Conservation (phyloP, 1,284 basidiomycete species). For the Trametes hirsuta region DNA sequence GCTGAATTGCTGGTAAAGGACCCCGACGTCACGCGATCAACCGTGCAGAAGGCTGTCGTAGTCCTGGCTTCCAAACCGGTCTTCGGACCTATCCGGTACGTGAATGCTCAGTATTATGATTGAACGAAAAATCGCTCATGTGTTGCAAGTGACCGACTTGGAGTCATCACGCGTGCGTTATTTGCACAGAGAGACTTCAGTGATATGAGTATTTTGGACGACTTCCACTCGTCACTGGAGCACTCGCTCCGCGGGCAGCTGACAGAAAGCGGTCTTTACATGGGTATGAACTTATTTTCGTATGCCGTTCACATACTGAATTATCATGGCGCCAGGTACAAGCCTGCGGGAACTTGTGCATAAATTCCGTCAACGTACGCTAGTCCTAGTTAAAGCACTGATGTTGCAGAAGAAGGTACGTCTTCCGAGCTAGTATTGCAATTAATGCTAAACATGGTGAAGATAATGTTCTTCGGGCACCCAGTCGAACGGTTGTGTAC, state of each 20-base stretch:
- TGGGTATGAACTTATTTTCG: slow-evolving; percentile 56
- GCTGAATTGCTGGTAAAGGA: slow-evolving; percentile 81
- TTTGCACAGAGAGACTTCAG: slow-evolving; percentile 91
- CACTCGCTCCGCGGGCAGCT: slow-evolving; percentile 66
- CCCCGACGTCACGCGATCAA: slow-evolving; percentile 91
- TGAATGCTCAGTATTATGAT: background rate
- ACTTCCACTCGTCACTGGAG: slow-evolving; percentile 81
- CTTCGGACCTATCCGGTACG: slow-evolving; percentile 83
- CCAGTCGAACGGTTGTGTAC: slow-evolving; percentile 97
- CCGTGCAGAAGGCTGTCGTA: slow-evolving; percentile 97
- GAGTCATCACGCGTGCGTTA: slow-evolving; percentile 92
- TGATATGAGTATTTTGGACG: slow-evolving; percentile 81
- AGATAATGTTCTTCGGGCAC: slow-evolving; percentile 98
- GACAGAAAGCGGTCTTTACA: slow-evolving; percentile 83
- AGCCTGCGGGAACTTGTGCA: slow-evolving; percentile 92
- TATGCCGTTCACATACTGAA: background rate
- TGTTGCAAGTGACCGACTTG: slow-evolving; percentile 71
- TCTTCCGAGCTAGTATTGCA: background rate
- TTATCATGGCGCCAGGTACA: slow-evolving; percentile 58
- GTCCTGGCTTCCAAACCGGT: slow-evolving; percentile 90
- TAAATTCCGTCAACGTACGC: slow-evolving; percentile 90
- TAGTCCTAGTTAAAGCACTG: slow-evolving; percentile 94
- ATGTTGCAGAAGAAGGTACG: slow-evolving; percentile 88
- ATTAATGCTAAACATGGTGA: background rate
- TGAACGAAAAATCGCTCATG: background rate